Conservation (phyloP, 1,284 basidiomycete species). For the Malassezia nana region DNA sequence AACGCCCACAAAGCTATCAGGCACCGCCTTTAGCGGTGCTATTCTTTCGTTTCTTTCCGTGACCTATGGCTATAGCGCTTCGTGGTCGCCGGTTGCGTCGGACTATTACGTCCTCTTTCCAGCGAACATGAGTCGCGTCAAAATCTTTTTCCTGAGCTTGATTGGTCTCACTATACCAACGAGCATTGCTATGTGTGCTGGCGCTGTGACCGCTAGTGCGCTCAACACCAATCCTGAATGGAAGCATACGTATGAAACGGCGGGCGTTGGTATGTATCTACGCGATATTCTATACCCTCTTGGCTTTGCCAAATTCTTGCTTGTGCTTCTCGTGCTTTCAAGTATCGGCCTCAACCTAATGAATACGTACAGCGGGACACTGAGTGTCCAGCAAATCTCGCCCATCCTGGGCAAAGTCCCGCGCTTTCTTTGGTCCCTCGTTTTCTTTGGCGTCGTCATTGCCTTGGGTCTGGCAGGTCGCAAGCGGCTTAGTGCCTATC, state of each 20-base stretch:
- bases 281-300: background rate
- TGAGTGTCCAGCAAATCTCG: background rate
- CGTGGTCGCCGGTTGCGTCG: background rate
- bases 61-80: background rate
- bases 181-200: background rate
- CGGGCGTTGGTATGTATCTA: background rate
- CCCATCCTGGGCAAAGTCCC: background rate
- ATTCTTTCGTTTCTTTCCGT: background rate
- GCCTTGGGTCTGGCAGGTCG: background rate
- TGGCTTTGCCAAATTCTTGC: background rate
- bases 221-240: background rate
- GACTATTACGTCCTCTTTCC: background rate
- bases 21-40: background rate
- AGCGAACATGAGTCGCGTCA: background rate
- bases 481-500: background rate
- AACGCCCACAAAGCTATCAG: background rate
- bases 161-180: background rate
- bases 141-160: background rate
- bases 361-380: background rate
- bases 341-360: background rate
- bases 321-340: background rate
- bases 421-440: background rate
- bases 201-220: background rate
- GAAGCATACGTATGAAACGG: background rate
- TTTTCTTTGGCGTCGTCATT: background rate